Base-by-base conservation (phyloP, 768 basidiomycete genomes). In the Infundibulicybe gibba region DNA sequence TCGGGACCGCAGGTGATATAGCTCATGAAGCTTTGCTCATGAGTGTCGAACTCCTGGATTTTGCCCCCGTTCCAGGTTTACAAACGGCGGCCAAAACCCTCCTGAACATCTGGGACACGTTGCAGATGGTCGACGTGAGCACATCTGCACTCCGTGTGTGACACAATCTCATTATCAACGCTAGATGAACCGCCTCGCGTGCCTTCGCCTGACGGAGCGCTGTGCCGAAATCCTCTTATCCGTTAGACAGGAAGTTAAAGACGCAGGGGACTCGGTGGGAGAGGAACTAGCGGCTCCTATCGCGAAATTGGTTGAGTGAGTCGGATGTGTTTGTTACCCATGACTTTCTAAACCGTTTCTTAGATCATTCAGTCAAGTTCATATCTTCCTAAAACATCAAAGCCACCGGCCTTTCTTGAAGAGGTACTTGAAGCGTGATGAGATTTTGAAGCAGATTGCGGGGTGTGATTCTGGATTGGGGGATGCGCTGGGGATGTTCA, bases 341-440 rank as follows among this genome's bases (percentile, higher is more conserved):
- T 34, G 21, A 37, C 43, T 32, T 45, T 30, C 14, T 48, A 40
- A 45, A 34, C 16, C 2, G 17, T 17, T 32, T 32, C 25, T 16
- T 30, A 73, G 71, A 19, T 61, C 78, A 0, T 81, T 77, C 54
- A 47, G 52, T 2, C 41, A 61, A 4, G 74, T 87, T 3, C 66
- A 69, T 34, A 52, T 57, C 2, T 76, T 90, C 52, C 69, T 88
- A 20, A 56, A 70, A 45, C 82, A 79, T 52, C 81, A 88, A 52
- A 67, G 71, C 13, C 69, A 77, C 35, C 69, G 87, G 1, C 85
- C 89, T 0, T 91, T 90, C 66, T 64, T 92, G 51, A 87, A 88
- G 62, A 74, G 87, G 3, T 91, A 87, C 57, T 71, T 92, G 33
- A 81, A 82, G 58, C 77, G 86, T 37, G 83, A 87, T 33, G 87